Evolutionary conservation across 73 alveolate genomes (phyloP).

Genomic region (Durusdinium trenchii): DNA sequence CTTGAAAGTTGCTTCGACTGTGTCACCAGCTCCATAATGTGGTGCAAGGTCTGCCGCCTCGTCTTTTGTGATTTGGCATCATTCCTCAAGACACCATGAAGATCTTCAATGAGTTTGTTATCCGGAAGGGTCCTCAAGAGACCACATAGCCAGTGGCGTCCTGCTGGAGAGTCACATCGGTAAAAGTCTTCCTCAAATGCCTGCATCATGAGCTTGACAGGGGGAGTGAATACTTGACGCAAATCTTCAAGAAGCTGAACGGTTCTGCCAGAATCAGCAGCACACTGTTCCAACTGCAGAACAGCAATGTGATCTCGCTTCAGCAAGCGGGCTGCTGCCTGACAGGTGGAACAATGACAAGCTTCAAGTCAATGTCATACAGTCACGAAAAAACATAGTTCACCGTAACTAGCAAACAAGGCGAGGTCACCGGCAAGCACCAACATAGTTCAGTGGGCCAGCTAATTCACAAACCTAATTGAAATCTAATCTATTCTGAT

Average conservation of each 20-base stretch:
- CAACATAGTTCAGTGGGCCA: too few species aligned
- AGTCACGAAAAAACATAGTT: neutral
- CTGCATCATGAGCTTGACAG: neutral
- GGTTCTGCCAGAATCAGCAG: neutral
- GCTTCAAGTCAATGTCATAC: neutral
- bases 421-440: neutral
- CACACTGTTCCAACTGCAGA: neutral
- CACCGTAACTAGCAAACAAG: neutral
- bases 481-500: too few species aligned
- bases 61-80: neutral
- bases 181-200: neutral
- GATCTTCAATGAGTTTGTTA: neutral
- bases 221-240: neutral
- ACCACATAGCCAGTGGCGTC: neutral
- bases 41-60: neutral
- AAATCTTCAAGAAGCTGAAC: neutral
- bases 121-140: neutral
- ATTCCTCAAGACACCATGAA: neutral
- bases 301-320: neutral
- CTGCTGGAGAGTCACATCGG: neutral
- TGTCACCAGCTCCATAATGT: neutral
- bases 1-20: neutral
- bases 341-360: neutral
- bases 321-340: neutral
- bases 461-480: too few species aligned